Base-by-base conservation (phyloP, 2,329 filamentous ascomycete genomes). In the Cryphonectria nitschkei region DNA sequence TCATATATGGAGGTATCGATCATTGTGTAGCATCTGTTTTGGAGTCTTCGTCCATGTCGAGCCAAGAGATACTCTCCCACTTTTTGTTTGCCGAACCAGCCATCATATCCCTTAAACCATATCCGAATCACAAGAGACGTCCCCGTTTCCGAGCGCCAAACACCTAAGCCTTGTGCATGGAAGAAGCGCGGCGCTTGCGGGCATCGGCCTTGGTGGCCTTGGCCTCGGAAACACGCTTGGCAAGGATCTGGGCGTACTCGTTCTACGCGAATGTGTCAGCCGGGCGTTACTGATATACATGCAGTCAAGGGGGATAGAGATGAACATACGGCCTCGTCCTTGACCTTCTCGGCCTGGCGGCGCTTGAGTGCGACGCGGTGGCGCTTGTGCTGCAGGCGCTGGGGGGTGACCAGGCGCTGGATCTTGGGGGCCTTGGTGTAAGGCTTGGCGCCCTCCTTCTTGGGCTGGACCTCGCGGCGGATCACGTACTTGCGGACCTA, bases 361-460 rank as follows among this genome's bases (percentile, higher is more conserved):
- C 95, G 94, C 94, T 99, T 99, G 87, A 99, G 92, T 81, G 96
- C 95, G 81, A 97, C 88, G 80, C 95, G 90, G 90, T 98, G 96
- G 82, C 96, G 94, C 93, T 98, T 99, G 93, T 97, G 96, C 91
- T 99, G 96, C 83, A 99, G 94, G 85, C 96, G 96, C 89, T 98
- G 96, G 84, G 96, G 96, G 82, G 96, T 99, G 81, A 99, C 94
- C 80, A 99, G 94, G 84, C 96, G 94, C 92, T 99, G 96, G 88
- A 99, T 99, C 90, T 95, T 97, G 85, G 96, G 96, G 81, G 96
- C 96, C 93, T 99, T 99, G 92, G 95, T 98, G 92, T 98, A 98
- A 80, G 95, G 87, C 88, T 93, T 92, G 88, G 96, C 97, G 87
- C 94, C 95, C 90, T 98, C 96, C 82, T 92, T 93, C 92, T 97